Base-by-base conservation (phyloP, 495 filamentous ascomycete genomes). In the Amphirosellinia nigrospora region DNA sequence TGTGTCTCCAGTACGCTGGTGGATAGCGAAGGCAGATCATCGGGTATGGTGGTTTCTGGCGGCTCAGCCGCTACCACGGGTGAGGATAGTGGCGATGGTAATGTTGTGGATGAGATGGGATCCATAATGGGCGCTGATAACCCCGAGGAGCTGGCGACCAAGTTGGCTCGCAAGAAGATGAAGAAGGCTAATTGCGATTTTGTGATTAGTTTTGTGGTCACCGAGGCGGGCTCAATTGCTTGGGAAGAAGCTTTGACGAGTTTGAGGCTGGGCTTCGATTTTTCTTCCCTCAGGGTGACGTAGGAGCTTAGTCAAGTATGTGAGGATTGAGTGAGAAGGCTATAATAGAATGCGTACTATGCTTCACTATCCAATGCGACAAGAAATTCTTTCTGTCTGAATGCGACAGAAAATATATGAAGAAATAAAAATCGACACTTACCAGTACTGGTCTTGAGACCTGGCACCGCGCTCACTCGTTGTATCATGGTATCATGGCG, bases 141-240 rank as follows among this genome's bases (percentile, higher is more conserved):
- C 63, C 79, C 78, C 36, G 81, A 82, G 45, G 85, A 76, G 21
- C 81, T 83, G 43, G 86, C 83, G 48, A 85, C 82, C 66, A 88
- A 82, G 72, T 88, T 88, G 64, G 85, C 86, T 56, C 85, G 82
- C 30, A 88, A 79, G 74, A 86, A 87, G 67, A 82, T 82, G 74
- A 88, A 86, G 78, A 88, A 88, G 48, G 86, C 86, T 88, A 70
- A 64, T 50, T 39, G 45, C 43, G 34, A 56, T 43, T 68, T 64
- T 52, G 55, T 72, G 69, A 71, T 62, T 70, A 71, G 69, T 70
- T 73, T 41, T 73, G 30, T 72, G 23, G 39, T 71, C 52, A 52
- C 66, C 32, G 73, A 61, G 43, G 46, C 30, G 13, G 26, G 62
- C 32, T 21, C 4, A 39, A 23, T 26, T 23, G 4, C 30, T 23